Evolutionary conservation across 1,284 basidiomycete genomes (phyloP), one percentile per base, ranked within the genome.

Genomic region (Fistulinella cinereoalba): DNA sequence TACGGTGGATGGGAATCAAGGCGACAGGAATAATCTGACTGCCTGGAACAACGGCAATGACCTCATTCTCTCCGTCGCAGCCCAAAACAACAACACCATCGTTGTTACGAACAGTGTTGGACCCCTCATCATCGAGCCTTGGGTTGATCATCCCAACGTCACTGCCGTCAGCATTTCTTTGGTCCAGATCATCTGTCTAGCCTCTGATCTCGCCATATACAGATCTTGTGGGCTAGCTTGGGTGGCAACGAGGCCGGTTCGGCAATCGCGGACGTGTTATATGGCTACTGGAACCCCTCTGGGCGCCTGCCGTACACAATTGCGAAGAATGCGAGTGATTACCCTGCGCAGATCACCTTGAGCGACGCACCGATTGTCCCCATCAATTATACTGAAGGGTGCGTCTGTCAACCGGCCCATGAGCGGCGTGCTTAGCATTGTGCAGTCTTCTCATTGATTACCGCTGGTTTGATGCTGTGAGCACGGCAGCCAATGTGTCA

Each of bases 241-340:
- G 77, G 79, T 3, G 85, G 85, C n/a, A 77, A 81, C 49, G 80
- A 85, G 58, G 71, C 73, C 13, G 83, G 83, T 0, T 54, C 49
- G 36, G 56, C 56, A 1, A 56, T 68, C 18, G 34, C 56, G 9
- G 57, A 81, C 40, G 64, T 81, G 11, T 58, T 81, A 21, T 81
- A 71, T 46, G 79, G 74, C 2, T 58, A 60, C 15, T 73, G 74
- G 56, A 80, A 77, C 55, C 82, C 81, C 1, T 75, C 62, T 31
- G 83, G 74, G 3, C 70, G 76, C 41, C 62, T 85, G 18, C 76
- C 81, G 4, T 81, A 79, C 61, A 81, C 81, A 1, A 78, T 82
- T 45, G 80, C 76, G n/a, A 77, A 77, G 51, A 57, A 54, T 6
- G 38, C 55, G 1, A 51, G 25, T 3, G 66, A 69, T 23, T 69